Base-by-base conservation (phyloP, 2,329 filamentous ascomycete genomes). In the Arachnomyces sp. region DNA sequence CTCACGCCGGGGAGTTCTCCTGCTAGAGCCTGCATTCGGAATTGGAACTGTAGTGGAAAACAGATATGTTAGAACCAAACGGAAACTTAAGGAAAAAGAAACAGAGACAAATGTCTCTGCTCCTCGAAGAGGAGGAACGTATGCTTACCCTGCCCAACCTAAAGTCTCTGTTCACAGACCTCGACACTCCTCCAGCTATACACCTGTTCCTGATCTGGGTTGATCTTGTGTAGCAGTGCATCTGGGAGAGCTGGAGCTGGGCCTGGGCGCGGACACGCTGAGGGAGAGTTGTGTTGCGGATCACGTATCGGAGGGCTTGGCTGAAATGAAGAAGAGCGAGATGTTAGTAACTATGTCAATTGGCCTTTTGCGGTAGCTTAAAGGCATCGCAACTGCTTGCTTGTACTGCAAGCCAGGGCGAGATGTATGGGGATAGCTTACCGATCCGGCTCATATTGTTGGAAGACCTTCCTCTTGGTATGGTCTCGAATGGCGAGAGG, bases 121-220 rank as follows among this genome's bases (percentile, higher is more conserved):
- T 25, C 9, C 5, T 9, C 21, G 21, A 9, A 5, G 21, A 9
- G 21, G 9, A 9, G 21, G 21, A 25, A 31, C 2, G 5, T 15
- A 28, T n/a, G 73, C 86, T 61, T 75, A 96, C 90, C 70, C 90
- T 77, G 44, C 83, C 81, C 75, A 98, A 77, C 66, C 88, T 86
- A 58, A 98, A 98, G 59, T 92, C 90, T 42, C 87, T 80, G 50
- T 96, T 74, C n/a, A 98, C 74, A 82, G 88, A 87, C 52, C 87
- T 77, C 13, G 83, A 83, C 62, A 86, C 88, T n/a, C 92, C 92
- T 50, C 88, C 88, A 61, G 90, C 77, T 39, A 94, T 82, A 70
- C 92, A 98, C 52, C 92, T 74, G 68, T 95, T 96, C 63, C 84
- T 82, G 63, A 98, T 89, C 72, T 95, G 89, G 36, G 90, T 95